Conservation (phyloP, 805 yeast genomes). For the Tetrapisispora nanseiensis region DNA sequence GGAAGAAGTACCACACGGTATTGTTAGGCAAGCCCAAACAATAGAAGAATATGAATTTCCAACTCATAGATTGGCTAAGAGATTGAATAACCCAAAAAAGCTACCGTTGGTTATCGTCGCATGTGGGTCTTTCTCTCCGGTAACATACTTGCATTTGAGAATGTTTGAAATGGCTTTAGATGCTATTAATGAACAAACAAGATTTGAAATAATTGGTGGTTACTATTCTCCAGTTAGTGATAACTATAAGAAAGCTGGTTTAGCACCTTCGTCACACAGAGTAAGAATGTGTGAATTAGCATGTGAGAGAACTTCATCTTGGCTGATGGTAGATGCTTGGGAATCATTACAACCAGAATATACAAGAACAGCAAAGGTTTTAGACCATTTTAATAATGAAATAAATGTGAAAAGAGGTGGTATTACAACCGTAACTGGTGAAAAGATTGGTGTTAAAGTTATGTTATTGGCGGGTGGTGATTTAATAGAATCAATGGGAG, state of each 20-base stretch:
- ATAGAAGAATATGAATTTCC: conserved; percentile 73
- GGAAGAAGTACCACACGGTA: conserved; percentile 95
- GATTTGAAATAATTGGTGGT: conserved; percentile 94
- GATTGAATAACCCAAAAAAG: conserved; percentile 62
- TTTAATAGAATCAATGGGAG: conserved; percentile 97
- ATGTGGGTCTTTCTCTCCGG: conserved; percentile 94
- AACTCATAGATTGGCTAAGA: conserved; percentile 68
- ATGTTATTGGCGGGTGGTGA: conserved; percentile 98
- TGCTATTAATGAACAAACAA: conserved; percentile 79
- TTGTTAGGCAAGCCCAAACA: conserved; percentile 73
- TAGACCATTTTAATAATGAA: conserved; percentile 94
- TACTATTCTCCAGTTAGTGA: conserved; percentile 92
- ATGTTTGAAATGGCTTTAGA: conserved; percentile 99
- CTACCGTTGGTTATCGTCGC: conserved; percentile 91
- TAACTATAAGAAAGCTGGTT: conserved; percentile 85
- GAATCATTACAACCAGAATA: conserved; percentile 86
- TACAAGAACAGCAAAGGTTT: conserved; percentile 87
- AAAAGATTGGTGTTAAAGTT: conserved; percentile 74
- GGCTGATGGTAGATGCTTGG: conserved; percentile 99
- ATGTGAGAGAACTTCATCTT: conserved; percentile 89
- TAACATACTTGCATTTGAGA: conserved; percentile 86
- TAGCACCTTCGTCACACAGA: conserved; percentile 81
- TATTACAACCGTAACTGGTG: conserved; percentile 48
- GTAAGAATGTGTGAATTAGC: conserved; percentile 98
- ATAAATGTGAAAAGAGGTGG: conserved; percentile 88